phyloP scores from a whole-genome alignment of 2,329 filamentous ascomycete species.

The Shiraia bambusicola region DNA sequence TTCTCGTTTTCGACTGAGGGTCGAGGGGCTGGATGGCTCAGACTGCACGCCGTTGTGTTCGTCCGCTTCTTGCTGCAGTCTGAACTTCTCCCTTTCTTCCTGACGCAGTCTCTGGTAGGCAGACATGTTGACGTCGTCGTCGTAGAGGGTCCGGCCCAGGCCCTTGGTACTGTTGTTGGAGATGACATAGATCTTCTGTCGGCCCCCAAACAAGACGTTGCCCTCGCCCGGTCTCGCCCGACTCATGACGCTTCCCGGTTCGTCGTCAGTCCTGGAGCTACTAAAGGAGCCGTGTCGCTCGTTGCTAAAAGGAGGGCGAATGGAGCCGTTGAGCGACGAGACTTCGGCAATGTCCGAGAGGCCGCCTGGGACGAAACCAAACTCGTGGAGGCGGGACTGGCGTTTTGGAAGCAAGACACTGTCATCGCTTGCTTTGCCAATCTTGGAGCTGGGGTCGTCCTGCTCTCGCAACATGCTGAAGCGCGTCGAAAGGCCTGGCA shows the following conservation, averaged over 20 bases:
- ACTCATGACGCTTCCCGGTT: conserved; percentile 78
- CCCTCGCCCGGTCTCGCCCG: conserved; percentile 81
- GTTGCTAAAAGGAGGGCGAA: conserved; percentile 61
- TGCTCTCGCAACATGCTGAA: conserved; percentile 98
- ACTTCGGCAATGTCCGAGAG: conserved; percentile 89
- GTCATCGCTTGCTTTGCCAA: conserved; percentile 94
- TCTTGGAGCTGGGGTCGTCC: conserved; percentile 82
- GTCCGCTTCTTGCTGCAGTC: conserved; percentile 24
- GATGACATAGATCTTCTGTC: conserved; percentile 94
- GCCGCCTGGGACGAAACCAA: conserved; percentile 60
- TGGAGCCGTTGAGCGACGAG: conserved; percentile 64
- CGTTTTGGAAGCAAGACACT: conserved; percentile 84
- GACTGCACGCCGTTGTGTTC: conserved; percentile 44
- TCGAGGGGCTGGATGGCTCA: conserved; percentile 53
- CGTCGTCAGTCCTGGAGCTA: conserved; percentile 64
- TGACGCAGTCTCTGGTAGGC: conserved; percentile 77
- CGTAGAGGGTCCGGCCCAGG: conserved; percentile 69
- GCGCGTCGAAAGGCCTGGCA: conserved; percentile 90
- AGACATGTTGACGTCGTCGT: conserved; percentile 80
- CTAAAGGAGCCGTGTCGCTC: conserved; percentile 66
- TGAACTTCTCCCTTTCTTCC: conserved; percentile 51
- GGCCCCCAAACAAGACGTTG: conserved; percentile 89
- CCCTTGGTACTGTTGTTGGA: conserved; percentile 53
- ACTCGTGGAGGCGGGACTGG: conserved; percentile 74
- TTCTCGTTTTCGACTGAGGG: conserved; percentile 74